Percentiles rank a stretch among this genome's conserved stretches.
Evolutionary conservation across 2,329 filamentous ascomycete species (phyloP).

Genomic region (Neodidymelliopsis sp.): DNA sequence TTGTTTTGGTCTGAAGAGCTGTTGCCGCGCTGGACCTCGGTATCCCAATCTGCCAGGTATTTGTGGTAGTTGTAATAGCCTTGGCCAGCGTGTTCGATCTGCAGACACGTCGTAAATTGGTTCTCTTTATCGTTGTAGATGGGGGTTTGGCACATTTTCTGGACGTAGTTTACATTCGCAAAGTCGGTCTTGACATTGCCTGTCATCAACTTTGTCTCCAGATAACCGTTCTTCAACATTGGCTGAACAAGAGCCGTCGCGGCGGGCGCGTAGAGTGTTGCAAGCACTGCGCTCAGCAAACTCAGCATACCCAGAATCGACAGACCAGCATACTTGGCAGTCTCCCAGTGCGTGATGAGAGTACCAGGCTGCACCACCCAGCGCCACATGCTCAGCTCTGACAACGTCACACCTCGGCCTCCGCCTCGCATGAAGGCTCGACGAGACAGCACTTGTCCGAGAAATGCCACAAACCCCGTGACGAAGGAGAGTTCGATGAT

Average conservation of each 20-base stretch:
- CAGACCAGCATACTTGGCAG: conserved; percentile 67
- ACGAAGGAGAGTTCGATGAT: conserved; percentile 80
- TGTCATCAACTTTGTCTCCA: conserved; percentile 58
- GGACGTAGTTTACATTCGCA: conserved; percentile 67
- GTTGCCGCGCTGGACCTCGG: conserved; percentile 55
- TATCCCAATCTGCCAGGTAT: conserved; percentile 66
- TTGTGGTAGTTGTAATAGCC: conserved; percentile 73
- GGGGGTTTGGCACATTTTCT: conserved; percentile 66
- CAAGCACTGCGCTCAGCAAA: conserved; percentile 69
- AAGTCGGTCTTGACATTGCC: conserved; percentile 69
- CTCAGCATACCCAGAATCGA: conserved; percentile 71
- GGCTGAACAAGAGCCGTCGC: conserved; percentile 78
- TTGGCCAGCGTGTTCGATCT: conserved; percentile 73
- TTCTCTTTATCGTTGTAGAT: conserved; percentile 56
- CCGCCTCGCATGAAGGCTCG: conserved; percentile 66
- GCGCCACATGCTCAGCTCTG: conserved; percentile 78
- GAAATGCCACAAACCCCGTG: conserved; percentile 75
- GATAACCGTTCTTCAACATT: conserved; percentile 67
- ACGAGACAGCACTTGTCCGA: conserved; percentile 78
- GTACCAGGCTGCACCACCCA: conserved; percentile 73
- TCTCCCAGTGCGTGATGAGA: conserved; percentile 73
- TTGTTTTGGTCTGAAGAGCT: conserved; percentile 52
- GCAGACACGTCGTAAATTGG: conserved; percentile 66
- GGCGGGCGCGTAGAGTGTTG: conserved; percentile 78
- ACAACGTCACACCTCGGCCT: conserved; percentile 72